Conservation (phyloP, 306 rosid genomes). For the Neltuma alba region DNA sequence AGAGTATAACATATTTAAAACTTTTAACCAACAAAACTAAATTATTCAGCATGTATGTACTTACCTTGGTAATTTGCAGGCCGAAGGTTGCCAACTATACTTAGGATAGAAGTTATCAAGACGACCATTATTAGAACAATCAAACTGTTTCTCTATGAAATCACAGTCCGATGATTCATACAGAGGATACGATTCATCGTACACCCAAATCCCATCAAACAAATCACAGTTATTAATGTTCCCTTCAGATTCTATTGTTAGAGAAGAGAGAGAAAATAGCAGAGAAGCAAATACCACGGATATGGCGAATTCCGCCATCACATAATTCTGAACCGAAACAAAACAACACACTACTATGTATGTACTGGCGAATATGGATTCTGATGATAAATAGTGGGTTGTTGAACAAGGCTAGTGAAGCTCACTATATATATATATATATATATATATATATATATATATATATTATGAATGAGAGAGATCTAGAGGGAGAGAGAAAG, state of each 20-base stretch:
- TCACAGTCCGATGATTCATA: conserved; percentile 60
- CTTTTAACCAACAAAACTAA: too few species aligned
- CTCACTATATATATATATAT: background rate
- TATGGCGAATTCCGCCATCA: conserved; percentile 40
- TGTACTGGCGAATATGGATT: background rate
- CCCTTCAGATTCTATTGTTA: background rate
- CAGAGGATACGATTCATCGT: conserved; percentile 59
- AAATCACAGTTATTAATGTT: conserved; percentile 43
- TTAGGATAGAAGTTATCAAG: conserved; percentile 67
- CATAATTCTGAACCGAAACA: background rate
- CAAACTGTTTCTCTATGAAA: conserved; percentile 61
- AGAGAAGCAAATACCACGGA: background rate
- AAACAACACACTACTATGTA: too few species aligned
- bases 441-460: background rate
- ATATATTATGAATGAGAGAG: background rate
- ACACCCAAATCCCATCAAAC: conserved; percentile 66
- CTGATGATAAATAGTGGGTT: background rate
- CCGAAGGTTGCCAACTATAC: conserved; percentile 73
- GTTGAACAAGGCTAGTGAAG: background rate
- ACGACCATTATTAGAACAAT: conserved; percentile 66
- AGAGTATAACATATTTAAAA: too few species aligned
- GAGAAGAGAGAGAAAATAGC: background rate
- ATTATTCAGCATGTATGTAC: background rate
- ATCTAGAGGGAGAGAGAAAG: background rate
- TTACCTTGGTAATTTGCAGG: conserved; percentile 71